Conservation (phyloP, 2,329 filamentous ascomycete species). For the Penicillium sp. region DNA sequence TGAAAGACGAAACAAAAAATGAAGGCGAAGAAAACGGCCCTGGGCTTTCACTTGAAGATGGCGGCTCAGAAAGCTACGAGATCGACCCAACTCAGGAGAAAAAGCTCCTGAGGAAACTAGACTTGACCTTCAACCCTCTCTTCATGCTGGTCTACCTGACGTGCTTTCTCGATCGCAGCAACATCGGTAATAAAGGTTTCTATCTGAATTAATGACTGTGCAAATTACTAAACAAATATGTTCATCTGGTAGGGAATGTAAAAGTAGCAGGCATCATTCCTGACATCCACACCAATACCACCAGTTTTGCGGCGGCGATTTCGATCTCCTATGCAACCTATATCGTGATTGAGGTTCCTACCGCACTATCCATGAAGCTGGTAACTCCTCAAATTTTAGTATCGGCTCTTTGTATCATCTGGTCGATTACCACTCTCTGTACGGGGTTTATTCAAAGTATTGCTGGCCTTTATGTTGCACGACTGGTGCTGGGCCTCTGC, state of each 20-base stretch:
- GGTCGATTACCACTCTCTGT: not conserved
- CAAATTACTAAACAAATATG: not conserved
- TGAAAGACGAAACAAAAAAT: not conserved
- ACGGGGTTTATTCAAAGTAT: not conserved
- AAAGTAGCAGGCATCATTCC: conserved; percentile 44
- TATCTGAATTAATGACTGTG: no score
- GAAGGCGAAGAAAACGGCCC: not conserved
- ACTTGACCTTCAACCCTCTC: conserved; percentile 47
- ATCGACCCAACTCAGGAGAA: conserved; percentile 45
- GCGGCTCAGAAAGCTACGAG: conserved; percentile 6
- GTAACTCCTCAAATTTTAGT: not conserved
- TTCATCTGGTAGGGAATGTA: conserved; percentile 42
- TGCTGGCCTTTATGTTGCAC: not conserved
- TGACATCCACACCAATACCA: conserved; percentile 39
- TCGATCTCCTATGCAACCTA: conserved; percentile 1
- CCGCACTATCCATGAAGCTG: not conserved
- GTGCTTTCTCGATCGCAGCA: conserved; percentile 53
- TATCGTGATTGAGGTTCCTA: not conserved
- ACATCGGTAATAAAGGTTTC: conserved; percentile 39
- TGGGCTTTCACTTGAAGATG: not conserved
- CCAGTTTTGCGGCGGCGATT: conserved; percentile 42
- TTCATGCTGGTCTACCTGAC: conserved; percentile 56
- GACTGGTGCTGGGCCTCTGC: not conserved
- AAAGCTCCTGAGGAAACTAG: conserved; percentile 47
- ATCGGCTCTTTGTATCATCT: not conserved